phyloP scores from a whole-genome alignment of 352 stramenopile genomes.

The Phytophthora aleatoria region DNA sequence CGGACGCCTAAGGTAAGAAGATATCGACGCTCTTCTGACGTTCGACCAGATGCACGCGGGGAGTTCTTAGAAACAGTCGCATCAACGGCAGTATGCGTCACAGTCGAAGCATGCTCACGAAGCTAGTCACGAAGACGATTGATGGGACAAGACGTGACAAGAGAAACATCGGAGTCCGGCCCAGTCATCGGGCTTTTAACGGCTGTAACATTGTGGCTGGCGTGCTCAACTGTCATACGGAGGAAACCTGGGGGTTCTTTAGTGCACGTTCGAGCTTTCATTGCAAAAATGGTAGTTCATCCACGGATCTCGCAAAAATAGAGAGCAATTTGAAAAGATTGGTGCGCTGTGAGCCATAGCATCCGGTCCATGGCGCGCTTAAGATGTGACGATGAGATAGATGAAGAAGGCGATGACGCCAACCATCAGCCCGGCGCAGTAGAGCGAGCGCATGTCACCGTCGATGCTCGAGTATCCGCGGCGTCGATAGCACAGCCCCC shows the following conservation, averaged over 20 bases:
- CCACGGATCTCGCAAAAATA: conserved; percentile 1
- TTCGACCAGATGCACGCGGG: background rate
- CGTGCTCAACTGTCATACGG: background rate
- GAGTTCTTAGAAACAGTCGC: background rate
- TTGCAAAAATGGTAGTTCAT: conserved; percentile 29
- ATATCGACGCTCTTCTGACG: background rate
- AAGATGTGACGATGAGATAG: conserved; percentile 64
- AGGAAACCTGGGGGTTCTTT: background rate
- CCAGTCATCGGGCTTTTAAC: background rate
- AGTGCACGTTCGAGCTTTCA: conserved; percentile 3
- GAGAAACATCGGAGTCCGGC: too few relatives aligned
- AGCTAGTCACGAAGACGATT: background rate
- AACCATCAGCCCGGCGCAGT: conserved; percentile 62
- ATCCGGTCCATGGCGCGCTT: conserved; percentile 15
- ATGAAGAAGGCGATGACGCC: conserved; percentile 73
- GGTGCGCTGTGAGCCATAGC: conserved; percentile 1
- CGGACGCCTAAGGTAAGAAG: background rate
- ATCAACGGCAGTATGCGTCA: background rate
- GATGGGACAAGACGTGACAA: conserved; percentile 16
- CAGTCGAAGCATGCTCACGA: background rate
- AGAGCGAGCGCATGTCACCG: conserved; percentile 65
- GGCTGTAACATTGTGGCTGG: background rate
- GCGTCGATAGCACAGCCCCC: conserved; percentile 65
- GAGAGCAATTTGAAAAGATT: conserved; percentile 17
- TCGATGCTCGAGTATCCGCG: conserved; percentile 69